Percentiles rank a stretch among this genome's conserved stretches.
Evolutionary conservation across 2,329 filamentous ascomycete genomes (phyloP).

Genomic region (Nigrograna mackinnonii): DNA sequence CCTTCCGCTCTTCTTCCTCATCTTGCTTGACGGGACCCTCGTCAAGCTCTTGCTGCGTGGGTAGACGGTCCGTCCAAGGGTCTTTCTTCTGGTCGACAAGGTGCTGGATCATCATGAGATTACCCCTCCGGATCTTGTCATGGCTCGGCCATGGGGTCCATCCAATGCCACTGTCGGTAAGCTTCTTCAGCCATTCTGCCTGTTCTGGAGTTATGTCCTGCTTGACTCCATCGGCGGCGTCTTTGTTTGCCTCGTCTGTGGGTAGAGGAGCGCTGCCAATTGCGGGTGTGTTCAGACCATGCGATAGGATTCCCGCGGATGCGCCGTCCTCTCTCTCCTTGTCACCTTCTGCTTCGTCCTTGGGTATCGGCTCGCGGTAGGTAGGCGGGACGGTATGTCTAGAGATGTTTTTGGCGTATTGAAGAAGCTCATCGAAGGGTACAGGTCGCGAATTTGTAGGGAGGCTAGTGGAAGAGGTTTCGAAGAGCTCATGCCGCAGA

Average conservation of each 20-base stretch:
- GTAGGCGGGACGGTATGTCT: conserved; percentile 76
- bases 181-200: conserved; percentile 37
- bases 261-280: conserved; percentile 30
- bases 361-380: conserved; percentile 34
- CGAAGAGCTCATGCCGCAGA: conserved; percentile 73
- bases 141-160: conserved; percentile 81
- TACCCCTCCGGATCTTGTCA: conserved; percentile 69
- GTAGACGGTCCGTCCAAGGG: neutral
- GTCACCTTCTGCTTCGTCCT: conserved; percentile 15
- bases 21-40: neutral
- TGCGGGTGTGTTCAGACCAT: conserved; percentile 31
- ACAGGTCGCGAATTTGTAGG: conserved; percentile 54
- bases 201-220: conserved; percentile 32
- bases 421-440: conserved; percentile 73
- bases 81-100: conserved; percentile 53
- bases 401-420: conserved; percentile 78
- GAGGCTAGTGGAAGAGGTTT: conserved; percentile 40
- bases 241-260: conserved; percentile 22
- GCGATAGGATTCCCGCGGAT: conserved; percentile 27
- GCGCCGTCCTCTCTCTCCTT: conserved; percentile 20
- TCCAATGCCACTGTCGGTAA: conserved; percentile 25
- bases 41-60: neutral
- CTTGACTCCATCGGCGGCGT: conserved; percentile 16
- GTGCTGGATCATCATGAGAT: conserved; percentile 64
- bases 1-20: neutral